Evolutionary conservation across 2,329 filamentous ascomycete genomes (phyloP).

Genomic region (Rhynchosporium agropyri): DNA sequence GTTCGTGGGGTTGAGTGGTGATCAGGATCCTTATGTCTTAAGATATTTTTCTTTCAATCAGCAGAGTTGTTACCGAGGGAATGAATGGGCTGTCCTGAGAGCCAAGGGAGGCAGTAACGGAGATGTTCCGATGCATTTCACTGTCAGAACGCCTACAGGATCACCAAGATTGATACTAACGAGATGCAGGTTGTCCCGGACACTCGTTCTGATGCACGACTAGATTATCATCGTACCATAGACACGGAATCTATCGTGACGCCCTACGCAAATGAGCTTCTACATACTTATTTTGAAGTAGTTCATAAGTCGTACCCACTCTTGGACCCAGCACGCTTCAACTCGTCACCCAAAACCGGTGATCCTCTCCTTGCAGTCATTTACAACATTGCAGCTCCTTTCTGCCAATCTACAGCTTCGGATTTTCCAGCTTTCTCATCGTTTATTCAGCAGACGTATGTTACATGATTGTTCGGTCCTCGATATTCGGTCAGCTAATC

Average conservation of each 20-base stretch:
- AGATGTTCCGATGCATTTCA: constrained; percentile 34
- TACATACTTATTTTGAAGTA: constrained; percentile 36
- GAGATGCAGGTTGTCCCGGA: constrained; percentile 34
- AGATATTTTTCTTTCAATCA: constrained; percentile 38
- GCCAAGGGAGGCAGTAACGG: constrained; percentile 29
- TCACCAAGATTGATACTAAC: neutral
- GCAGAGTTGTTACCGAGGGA: constrained; percentile 35
- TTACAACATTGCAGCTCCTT: constrained; percentile 35
- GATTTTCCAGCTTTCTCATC: constrained; percentile 27
- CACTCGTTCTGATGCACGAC: constrained; percentile 33
- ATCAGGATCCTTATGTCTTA: constrained; percentile 38
- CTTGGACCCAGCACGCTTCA: constrained; percentile 35
- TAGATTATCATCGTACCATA: constrained; percentile 33
- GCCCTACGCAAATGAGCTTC: constrained; percentile 28
- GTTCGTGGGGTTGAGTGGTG: constrained; percentile 37
- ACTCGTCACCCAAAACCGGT: constrained; percentile 20
- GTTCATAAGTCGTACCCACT: constrained; percentile 36
- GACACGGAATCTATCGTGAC: constrained; percentile 34
- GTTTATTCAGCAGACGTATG: constrained; percentile 33
- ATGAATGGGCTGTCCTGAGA: constrained; percentile 35
- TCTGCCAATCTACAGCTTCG: constrained; percentile 30
- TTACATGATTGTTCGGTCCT: constrained; percentile 6
- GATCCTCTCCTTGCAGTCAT: constrained; percentile 34
- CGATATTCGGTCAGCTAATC: constrained; percentile 3
- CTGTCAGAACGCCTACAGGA: constrained; percentile 19